Percentiles rank a stretch among this genome's conserved stretches.
phyloP scores from a whole-genome alignment of 306 rosid genomes.

The Psophocarpus tetragonolobus region DNA sequence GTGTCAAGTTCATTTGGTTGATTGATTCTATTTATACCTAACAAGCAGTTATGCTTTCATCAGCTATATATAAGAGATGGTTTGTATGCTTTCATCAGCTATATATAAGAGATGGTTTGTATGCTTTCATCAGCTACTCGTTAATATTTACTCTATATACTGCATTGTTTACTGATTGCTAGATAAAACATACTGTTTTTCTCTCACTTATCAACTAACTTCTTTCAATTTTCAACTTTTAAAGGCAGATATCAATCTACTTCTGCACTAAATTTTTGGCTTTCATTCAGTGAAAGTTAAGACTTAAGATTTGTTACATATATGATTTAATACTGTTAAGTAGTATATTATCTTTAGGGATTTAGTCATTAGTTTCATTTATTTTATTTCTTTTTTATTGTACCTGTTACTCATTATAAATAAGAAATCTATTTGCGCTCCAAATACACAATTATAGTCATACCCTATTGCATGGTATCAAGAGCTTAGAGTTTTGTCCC shows the following conservation, averaged over 20 bases:
- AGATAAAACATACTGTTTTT: neutral
- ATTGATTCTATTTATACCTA: neutral
- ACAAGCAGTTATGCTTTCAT: neutral
- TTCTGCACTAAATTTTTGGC: neutral
- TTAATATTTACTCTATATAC: neutral
- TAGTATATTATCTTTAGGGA: too few species aligned
- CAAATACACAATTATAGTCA: too few species aligned
- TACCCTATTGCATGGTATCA: too few species aligned
- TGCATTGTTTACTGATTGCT: slow-evolving; percentile 3
- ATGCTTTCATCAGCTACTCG: neutral
- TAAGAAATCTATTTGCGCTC: too few species aligned
- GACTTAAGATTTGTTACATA: too few species aligned
- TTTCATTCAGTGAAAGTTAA: slow-evolving; percentile 16
- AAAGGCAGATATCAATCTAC: neutral
- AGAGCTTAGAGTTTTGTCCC: too few species aligned
- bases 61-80: neutral
- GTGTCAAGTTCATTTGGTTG: neutral
- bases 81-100: neutral
- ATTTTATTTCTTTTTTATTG: too few species aligned
- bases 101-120: neutral
- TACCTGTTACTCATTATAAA: too few species aligned
- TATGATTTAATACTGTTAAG: too few species aligned
- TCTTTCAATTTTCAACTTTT: slow-evolving; percentile 15
- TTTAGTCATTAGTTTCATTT: too few species aligned
- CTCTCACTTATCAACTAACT: neutral